These are phyloP conservation scores for Nakazawaea populi DNA, from an alignment of 805 yeast genomes.

Conservation along the genomic window DNA sequence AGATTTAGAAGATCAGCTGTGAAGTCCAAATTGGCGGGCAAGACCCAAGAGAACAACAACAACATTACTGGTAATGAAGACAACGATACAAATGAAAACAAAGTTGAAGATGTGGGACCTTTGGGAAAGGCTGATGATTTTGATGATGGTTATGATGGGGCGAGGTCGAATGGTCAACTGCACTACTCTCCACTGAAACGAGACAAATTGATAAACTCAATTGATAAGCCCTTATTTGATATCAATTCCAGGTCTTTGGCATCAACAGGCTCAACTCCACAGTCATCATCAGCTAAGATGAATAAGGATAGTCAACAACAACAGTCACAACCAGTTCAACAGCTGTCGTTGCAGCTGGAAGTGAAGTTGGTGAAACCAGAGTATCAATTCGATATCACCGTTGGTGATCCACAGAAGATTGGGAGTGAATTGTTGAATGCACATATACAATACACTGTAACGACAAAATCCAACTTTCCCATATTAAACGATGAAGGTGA, in stretches of 20 bases:
- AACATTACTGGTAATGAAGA: conserved; percentile 17
- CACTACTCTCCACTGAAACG: conserved; percentile 10
- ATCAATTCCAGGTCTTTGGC: conserved; percentile 22
- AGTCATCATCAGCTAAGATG: not conserved
- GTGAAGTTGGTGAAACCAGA: not conserved
- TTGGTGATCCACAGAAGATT: conserved; percentile 87
- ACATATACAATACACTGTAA: conserved; percentile 82
- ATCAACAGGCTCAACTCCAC: conserved; percentile 11
- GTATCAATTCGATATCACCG: conserved; percentile 50
- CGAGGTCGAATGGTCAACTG: not conserved
- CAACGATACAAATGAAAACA: conserved; percentile 4
- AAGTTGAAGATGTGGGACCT: conserved; percentile 18
- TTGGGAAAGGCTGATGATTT: conserved; percentile 5
- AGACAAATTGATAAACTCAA: conserved; percentile 34
- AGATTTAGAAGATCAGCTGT: conserved; percentile 31
- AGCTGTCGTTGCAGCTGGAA: not conserved
- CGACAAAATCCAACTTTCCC: conserved; percentile 48
- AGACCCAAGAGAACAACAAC: conserved; percentile 2
- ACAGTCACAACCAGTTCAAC: no score
- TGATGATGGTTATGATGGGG: conserved; percentile 12
- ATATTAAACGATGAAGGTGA: conserved; percentile 27
- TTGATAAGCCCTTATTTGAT: conserved; percentile 51
- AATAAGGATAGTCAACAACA: not conserved
- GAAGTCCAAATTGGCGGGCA: not conserved
- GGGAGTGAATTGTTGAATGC: conserved; percentile 79